Evolutionary conservation across 371 early-diverging fungal genomes (phyloP), one percentile per base, ranked within the genome.

Genomic region (Lichtheimia ornata): DNA sequence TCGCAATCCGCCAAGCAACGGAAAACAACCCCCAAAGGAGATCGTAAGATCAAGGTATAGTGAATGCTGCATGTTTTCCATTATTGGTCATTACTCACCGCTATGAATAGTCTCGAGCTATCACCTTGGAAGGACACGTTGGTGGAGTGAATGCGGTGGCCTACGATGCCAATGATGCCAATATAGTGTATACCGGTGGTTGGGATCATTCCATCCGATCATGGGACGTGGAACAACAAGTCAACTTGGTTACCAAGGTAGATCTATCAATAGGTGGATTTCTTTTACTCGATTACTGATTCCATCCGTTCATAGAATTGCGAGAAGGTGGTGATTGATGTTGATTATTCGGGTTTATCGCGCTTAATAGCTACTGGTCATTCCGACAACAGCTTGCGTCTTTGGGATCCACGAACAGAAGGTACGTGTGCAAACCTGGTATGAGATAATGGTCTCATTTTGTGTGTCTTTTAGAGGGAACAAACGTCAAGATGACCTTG

Each of bases 191-290:
- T 73, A 86, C 89, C 47, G 96, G 92, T 71, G 95, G 97, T 56
- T 91, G 90, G 90, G 98, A 97, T 79, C 96, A 97, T 69, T 88
- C 95, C 41, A 84, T 97, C 43, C 84, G 96, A 53, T 73, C 85
- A 5, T 97, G 98, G 97, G 94, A 97, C 68, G 70, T 94, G 50
- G 90, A 88, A 49, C 76, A 84, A 43, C 85, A 85, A 56, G 82
- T 87, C 43, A 93, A 92, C 62, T 62, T 87, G 49, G 62, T 80
- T 5, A 92, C 95, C 49, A 92, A 91, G 84, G 88, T 91, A 58
- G 27, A 69, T 93, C 45, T 88, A 86, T 49, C 73, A 82, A 43
- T 83, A 82, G 50, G 81, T 84, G 41, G 91, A 91, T 5, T 35
- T 35, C 9, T 35, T 11, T 0, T 35, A 35, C 9, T 2, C 35